phyloP scores from a whole-genome alignment of 345 rosid genomes.

The Brassica carinata region DNA sequence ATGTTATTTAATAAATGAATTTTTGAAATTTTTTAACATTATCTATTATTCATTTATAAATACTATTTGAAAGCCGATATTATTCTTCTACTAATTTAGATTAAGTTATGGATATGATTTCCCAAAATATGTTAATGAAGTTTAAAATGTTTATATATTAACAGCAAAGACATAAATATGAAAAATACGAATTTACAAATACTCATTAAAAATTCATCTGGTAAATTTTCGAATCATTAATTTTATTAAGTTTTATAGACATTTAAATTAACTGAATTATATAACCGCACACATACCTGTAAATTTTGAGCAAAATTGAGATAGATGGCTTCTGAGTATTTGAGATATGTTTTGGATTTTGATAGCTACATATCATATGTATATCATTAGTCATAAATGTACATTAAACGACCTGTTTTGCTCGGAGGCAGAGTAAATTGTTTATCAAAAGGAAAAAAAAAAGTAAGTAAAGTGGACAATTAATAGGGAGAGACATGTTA shows the following conservation, averaged over 20 bases:
- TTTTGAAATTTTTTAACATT: no score
- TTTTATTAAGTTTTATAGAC: no score
- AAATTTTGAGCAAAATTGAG: not conserved
- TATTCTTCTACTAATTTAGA: no score
- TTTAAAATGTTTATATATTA: no score
- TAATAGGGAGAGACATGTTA: conserved; percentile 19
- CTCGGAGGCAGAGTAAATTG: conserved; percentile 3
- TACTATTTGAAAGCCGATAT: no score
- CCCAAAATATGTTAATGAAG: not conserved
- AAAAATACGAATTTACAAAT: no score
- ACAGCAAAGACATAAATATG: not conserved
- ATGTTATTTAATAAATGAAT: no score
- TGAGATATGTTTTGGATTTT: not conserved
- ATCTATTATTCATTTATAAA: no score
- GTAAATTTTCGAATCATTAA: not conserved
- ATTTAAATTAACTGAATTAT: no score
- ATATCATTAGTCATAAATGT: not conserved
- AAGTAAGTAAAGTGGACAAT: conserved; percentile 11
- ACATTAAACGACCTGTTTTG: not conserved
- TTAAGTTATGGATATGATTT: not conserved
- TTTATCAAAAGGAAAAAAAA: not conserved
- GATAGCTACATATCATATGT: not conserved
- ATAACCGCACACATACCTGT: no score
- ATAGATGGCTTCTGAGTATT: no score
- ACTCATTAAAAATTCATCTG: not conserved